Conservation (phyloP, 306 rosid genomes). For the Lathyrus tuberosus region DNA sequence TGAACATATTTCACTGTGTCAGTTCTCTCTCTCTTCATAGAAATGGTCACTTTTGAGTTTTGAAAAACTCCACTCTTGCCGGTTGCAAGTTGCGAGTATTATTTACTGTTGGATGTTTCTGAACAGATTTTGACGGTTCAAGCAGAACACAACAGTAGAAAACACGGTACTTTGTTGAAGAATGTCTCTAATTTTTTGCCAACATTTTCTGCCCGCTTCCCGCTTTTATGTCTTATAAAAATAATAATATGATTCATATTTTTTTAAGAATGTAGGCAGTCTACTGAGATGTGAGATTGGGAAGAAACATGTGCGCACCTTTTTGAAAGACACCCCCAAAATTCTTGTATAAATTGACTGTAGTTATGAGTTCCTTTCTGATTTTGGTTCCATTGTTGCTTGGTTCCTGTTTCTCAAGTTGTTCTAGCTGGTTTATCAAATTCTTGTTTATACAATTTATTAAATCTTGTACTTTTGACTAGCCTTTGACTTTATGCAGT, state of each 20-base stretch:
- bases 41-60: slow-evolving; percentile 11
- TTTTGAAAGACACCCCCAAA: not conserved
- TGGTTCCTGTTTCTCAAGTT: slow-evolving; percentile 1
- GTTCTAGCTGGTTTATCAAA: slow-evolving; percentile 5
- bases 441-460: not conserved
- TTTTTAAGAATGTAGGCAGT: not conserved
- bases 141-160: not conserved
- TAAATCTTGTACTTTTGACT: slow-evolving; percentile 3
- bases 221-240: not conserved
- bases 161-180: not conserved
- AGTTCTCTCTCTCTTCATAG: not conserved
- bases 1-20: not conserved
- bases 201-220: not conserved
- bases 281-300: not conserved
- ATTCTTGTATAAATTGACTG: slow-evolving; percentile 18
- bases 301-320: not conserved
- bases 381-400: slow-evolving; percentile 5
- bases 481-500: slow-evolving; percentile 6
- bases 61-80: not conserved
- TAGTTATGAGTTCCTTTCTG: slow-evolving; percentile 4
- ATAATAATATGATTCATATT: not conserved
- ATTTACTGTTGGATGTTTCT: slow-evolving; percentile 19
- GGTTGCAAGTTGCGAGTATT: not conserved
- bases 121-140: not conserved
- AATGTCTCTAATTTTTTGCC: not conserved